Base-by-base conservation (phyloP, 768 basidiomycete species). In the Dioszegia hungarica region DNA sequence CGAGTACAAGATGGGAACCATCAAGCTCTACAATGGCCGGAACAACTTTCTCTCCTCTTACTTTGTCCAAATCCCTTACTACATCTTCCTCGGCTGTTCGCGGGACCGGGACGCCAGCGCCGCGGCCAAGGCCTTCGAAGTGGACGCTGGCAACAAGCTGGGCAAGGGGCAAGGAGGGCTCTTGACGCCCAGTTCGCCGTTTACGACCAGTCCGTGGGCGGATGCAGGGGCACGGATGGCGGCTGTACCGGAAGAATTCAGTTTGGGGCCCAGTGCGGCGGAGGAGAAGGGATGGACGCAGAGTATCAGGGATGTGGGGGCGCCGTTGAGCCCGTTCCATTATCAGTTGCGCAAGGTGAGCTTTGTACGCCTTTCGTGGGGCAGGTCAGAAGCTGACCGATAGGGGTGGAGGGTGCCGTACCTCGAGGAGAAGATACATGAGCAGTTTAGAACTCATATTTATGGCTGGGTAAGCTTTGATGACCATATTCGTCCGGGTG, bases 1-100 rank as follows among this genome's bases (percentile, higher is more conserved):
- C 31, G 87, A 89, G 72, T 86, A 88, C 74, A 83, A 82, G 56
- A 88, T 88, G 75, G 86, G 86, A 37, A 88, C 87, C 25, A 82
- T 85, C 63, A 87, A 86, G 70, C 81, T 79, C 31, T 86, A 83
- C 77, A 89, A 88, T 63, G 87, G 82, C 10, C 81, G 87, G 46
- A 88, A 88, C 77, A 79, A 79, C 45, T 85, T 86, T 67, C 75
- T 88, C 51, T 63, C 86, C n/a, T 84, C 86, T 0, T 81, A 82
- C 73, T 79, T 86, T 61, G 80, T 86, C 44, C 77, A 83, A 67
- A 87, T 87, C 80, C 82, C 75, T 1, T 57, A 62, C 77, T 88
- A 88, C 70, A 83, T 89, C 62, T 88, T 85, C 81, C 79, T 89
- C 28, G 86, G 86, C 33, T 83, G 85, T 47, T 82, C 85, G 9